A percentile compares a stretch with the other conserved stretches of the same genome.
These are phyloP conservation scores for Dactylorhiza incarnata DNA, from an alignment of 106 monocot species.

Conservation along the genomic window DNA sequence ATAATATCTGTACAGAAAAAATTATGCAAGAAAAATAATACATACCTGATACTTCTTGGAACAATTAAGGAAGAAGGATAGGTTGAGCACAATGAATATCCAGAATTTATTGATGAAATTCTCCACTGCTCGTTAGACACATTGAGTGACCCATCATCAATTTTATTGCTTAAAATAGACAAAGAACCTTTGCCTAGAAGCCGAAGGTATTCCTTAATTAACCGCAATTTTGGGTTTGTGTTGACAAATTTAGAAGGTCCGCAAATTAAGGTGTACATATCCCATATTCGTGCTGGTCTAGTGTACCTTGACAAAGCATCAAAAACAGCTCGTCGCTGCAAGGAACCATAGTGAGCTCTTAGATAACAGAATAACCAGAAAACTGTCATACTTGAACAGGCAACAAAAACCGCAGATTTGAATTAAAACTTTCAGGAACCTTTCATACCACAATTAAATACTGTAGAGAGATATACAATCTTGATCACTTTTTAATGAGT, in stretches of 20 bases:
- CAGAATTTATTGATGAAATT: conserved; percentile 54
- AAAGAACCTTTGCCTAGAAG: conserved; percentile 50
- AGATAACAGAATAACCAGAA: not conserved
- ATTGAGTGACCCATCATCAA: conserved; percentile 30
- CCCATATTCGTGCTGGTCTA: conserved; percentile 56
- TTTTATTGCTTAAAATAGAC: conserved; percentile 13
- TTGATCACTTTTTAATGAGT: not conserved
- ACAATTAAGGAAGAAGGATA: conserved; percentile 84
- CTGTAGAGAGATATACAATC: not conserved
- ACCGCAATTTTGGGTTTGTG: conserved; percentile 51
- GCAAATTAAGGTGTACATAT: conserved; percentile 74
- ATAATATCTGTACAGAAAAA: not conserved
- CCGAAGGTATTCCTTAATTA: conserved; percentile 72
- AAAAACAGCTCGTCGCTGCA: conserved; percentile 68
- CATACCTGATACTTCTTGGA: conserved; percentile 73
- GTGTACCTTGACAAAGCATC: conserved; percentile 65
- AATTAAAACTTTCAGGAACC: not conserved
- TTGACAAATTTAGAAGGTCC: conserved; percentile 63
- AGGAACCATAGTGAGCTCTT: conserved; percentile 1
- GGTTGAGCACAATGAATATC: conserved; percentile 62
- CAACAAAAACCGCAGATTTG: not conserved
- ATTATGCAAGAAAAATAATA: not conserved
- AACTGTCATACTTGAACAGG: not conserved
- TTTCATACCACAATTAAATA: not conserved
- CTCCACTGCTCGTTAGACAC: conserved; percentile 74